Conservation (phyloP, 139 green algal genomes). For the Klebsormidium nitens region DNA sequence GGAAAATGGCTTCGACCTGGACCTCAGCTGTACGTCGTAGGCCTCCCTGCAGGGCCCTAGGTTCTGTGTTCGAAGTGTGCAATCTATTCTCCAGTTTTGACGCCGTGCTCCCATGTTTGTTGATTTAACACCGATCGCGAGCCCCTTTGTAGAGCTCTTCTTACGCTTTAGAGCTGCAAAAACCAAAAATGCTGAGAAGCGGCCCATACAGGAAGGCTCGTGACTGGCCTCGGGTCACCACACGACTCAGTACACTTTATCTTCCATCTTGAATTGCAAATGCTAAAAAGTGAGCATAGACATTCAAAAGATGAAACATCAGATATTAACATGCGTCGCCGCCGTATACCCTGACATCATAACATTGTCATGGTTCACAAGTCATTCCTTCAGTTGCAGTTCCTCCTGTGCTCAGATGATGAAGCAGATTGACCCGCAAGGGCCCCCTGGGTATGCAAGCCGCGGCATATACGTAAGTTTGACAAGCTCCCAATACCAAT, state of each 20-base stretch:
- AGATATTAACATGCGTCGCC: too few relatives aligned
- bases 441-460: neutral
- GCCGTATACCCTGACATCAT: neutral
- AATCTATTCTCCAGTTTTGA: neutral
- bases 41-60: neutral
- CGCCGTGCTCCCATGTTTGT: neutral
- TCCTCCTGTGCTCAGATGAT: neutral
- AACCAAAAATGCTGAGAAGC: neutral
- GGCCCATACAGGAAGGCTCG: too few relatives aligned
- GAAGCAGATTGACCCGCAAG: neutral
- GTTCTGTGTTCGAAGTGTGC: neutral
- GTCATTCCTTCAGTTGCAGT: neutral
- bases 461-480: neutral
- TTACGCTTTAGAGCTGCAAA: neutral
- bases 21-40: constrained; percentile 2
- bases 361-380: neutral
- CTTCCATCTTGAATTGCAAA: too few relatives aligned
- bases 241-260: too few relatives aligned
- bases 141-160: neutral
- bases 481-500: neutral
- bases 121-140: neutral
- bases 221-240: too few relatives aligned
- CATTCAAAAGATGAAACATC: too few relatives aligned
- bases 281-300: too few relatives aligned
- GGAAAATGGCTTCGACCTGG: constrained; percentile 16